Percentiles rank a stretch among this genome's conserved stretches.
These are phyloP conservation scores for Balamuthia mandrillaris DNA, from an alignment of 208 protist genomes.

Conservation along the genomic window DNA sequence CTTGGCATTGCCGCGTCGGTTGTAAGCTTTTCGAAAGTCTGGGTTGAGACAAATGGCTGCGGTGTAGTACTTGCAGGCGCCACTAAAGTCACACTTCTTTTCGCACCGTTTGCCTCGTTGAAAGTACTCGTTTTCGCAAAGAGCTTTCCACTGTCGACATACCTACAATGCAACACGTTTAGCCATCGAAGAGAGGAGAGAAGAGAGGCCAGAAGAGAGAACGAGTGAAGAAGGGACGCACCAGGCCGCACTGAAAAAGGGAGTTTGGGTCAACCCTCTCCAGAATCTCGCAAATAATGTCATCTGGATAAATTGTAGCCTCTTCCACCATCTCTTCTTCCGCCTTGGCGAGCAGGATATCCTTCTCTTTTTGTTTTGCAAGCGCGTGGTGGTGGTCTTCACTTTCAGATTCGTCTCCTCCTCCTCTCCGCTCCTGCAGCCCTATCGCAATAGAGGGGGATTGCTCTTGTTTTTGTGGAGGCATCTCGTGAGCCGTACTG, in stretches of 20 bases:
- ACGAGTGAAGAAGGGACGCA: too few species aligned
- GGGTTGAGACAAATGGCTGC: background rate
- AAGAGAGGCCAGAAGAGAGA: too few species aligned
- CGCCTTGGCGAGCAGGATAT: background rate
- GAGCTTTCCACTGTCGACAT: background rate
- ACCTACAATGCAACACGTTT: too few species aligned
- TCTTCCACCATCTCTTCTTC: background rate
- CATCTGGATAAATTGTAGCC: background rate
- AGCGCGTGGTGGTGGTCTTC: background rate
- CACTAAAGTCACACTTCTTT: background rate
- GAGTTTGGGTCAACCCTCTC: background rate
- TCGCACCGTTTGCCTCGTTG: background rate
- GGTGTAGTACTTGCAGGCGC: background rate
- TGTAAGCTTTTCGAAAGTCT: background rate
- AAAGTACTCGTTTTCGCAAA: background rate
- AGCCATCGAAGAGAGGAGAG: too few species aligned
- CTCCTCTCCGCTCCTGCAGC: background rate
- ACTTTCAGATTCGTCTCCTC: background rate
- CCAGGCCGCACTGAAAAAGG: background rate
- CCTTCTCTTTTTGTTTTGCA: background rate
- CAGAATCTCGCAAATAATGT: background rate
- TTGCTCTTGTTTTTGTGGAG: too few species aligned
- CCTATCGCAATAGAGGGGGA: background rate
- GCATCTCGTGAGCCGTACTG: too few species aligned
- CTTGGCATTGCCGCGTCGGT: background rate